Conservation (phyloP, 495 filamentous ascomycete species). For the Acidomyces sp. region DNA sequence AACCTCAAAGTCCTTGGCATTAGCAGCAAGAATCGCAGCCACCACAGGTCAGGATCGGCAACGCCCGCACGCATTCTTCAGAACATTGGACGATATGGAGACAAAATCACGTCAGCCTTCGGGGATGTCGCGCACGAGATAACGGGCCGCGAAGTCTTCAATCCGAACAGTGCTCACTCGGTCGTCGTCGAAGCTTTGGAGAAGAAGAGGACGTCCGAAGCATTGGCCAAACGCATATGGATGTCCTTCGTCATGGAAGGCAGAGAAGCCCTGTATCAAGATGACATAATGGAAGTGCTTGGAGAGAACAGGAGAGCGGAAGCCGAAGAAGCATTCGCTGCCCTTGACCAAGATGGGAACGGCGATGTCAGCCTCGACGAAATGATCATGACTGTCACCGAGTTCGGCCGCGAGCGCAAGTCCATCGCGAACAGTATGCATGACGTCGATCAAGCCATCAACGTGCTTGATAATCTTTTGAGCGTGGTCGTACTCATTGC, state of each 20-base stretch:
- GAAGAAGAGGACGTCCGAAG: conserved; percentile 67
- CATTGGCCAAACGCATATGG: conserved; percentile 83
- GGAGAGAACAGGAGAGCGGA: conserved; percentile 55
- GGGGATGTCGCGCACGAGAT: conserved; percentile 92
- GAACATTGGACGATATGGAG: conserved; percentile 68
- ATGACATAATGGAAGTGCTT: conserved; percentile 80
- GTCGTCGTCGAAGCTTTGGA: conserved; percentile 81
- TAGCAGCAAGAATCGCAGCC: conserved; percentile 34
- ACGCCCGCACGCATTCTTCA: conserved; percentile 68
- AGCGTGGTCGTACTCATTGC: conserved; percentile 65
- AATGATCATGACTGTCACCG: conserved; percentile 78
- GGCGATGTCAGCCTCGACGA: conserved; percentile 90
- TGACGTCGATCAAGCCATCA: conserved; percentile 90
- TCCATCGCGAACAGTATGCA: conserved; percentile 84
- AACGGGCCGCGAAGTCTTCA: conserved; percentile 87
- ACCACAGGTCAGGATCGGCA: conserved; percentile 42
- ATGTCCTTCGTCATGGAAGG: conserved; percentile 96
- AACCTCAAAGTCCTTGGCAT: conserved; percentile 25
- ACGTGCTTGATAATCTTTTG: conserved; percentile 75
- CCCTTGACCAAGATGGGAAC: conserved; percentile 76
- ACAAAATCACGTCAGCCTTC: conserved; percentile 81
- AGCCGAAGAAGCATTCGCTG: conserved; percentile 68
- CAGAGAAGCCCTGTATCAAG: conserved; percentile 58
- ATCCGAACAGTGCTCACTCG: conserved; percentile 75
- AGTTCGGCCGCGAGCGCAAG: conserved; percentile 70